Conservation (phyloP, 352 stramenopile species). For the Phytophthora uliginosa region DNA sequence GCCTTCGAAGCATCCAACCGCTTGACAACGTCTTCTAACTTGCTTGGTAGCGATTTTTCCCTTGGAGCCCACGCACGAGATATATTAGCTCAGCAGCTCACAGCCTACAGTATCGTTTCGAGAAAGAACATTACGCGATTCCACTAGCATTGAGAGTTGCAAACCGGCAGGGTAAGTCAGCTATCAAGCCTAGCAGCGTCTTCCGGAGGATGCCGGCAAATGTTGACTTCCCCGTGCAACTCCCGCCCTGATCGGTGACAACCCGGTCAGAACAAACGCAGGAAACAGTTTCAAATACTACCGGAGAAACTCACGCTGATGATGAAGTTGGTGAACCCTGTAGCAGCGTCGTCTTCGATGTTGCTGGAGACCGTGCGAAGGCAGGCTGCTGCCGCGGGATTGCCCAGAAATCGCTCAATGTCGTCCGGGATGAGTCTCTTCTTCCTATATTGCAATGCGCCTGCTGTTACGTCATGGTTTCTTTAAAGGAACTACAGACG, state of each 20-base stretch:
- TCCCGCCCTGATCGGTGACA: slow-evolving; percentile 42
- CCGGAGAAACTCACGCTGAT: slow-evolving; percentile 51
- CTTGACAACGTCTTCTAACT: slow-evolving; percentile 27
- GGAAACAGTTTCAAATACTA: not conserved
- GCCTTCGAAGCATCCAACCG: slow-evolving; percentile 33
- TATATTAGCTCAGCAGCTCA: not conserved
- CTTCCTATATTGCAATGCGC: slow-evolving; percentile 27
- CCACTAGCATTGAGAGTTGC: slow-evolving; percentile 50
- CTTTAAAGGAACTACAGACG: not conserved
- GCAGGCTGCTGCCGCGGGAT: slow-evolving; percentile 39
- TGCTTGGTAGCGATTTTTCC: slow-evolving; percentile 23
- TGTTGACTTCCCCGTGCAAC: slow-evolving; percentile 60
- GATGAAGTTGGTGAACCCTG: slow-evolving; percentile 64
- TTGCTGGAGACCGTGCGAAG: slow-evolving; percentile 47
- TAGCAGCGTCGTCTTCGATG: slow-evolving; percentile 16
- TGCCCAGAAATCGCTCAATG: slow-evolving; percentile 59
- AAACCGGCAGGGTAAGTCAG: slow-evolving; percentile 38
- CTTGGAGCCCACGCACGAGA: slow-evolving; percentile 2
- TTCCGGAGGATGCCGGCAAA: slow-evolving; percentile 56
- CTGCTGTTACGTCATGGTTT: not conserved
- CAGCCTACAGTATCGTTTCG: not conserved
- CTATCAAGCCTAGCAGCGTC: slow-evolving; percentile 28
- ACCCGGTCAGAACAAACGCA: not conserved
- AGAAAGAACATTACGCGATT: slow-evolving; percentile 39
- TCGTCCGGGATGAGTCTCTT: slow-evolving; percentile 47